These are phyloP conservation scores for Detonula confervacea DNA, from an alignment of 352 stramenopile genomes.

Conservation along the genomic window DNA sequence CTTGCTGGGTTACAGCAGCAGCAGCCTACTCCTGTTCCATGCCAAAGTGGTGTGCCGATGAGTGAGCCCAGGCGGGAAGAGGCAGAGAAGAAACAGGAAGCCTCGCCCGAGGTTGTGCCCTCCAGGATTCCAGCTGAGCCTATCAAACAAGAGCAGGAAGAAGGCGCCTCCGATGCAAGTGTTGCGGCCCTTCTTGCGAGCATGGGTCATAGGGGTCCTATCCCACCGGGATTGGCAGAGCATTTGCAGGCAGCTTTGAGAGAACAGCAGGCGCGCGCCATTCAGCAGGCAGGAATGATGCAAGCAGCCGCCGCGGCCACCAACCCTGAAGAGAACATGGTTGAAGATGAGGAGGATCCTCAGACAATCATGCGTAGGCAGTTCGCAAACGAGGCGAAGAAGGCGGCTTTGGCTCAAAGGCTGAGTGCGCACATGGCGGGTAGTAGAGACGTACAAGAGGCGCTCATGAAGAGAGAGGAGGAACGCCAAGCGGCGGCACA, in stretches of 20 bases:
- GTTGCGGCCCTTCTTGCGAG: neutral
- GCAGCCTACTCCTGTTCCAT: too few species aligned
- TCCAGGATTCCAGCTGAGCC: too few species aligned
- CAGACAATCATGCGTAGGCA: too few species aligned
- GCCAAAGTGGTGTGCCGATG: too few species aligned
- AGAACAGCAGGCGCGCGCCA: neutral
- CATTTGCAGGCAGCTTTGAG: neutral
- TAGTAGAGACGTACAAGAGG: neutral
- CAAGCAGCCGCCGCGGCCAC: too few species aligned
- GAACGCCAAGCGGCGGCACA: neutral
- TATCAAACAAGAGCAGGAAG: too few species aligned
- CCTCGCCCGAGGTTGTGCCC: too few species aligned
- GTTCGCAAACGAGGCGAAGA: constrained; percentile 14
- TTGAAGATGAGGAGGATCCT: too few species aligned
- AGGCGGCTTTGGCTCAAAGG: constrained; percentile 18
- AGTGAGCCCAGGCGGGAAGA: too few species aligned
- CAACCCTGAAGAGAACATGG: too few species aligned
- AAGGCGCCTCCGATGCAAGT: neutral
- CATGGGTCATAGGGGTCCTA: neutral
- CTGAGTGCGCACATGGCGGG: neutral
- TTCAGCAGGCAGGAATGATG: neutral
- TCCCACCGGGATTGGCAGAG: neutral
- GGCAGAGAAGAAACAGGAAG: too few species aligned
- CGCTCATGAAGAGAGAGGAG: neutral
- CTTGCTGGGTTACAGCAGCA: too few species aligned